These are phyloP conservation scores for Hemisphaericaspora nanyangensis DNA, from an alignment of 805 yeast genomes.

Conservation along the genomic window DNA sequence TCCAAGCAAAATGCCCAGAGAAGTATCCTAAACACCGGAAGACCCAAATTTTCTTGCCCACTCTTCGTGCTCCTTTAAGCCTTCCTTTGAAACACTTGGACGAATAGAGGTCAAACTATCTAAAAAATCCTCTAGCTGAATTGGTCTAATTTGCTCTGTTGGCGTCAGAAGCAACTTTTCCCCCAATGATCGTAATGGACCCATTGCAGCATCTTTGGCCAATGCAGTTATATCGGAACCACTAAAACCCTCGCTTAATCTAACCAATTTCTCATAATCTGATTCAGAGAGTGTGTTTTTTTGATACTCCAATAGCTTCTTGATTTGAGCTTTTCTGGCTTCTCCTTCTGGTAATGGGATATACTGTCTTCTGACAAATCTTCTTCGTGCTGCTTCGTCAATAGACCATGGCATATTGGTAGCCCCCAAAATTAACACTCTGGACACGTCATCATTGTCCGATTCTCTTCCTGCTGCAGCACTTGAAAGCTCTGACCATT, in stretches of 20 bases:
- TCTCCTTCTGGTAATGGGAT: constrained; percentile 90
- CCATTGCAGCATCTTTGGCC: constrained; percentile 98
- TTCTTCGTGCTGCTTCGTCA: constrained; percentile 93
- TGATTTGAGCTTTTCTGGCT: constrained; percentile 70
- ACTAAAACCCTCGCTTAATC: constrained; percentile 74
- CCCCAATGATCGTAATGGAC: constrained; percentile 87
- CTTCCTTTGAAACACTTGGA: constrained; percentile 85
- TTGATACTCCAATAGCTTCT: constrained; percentile 65
- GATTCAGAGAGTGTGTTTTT: constrained; percentile 61
- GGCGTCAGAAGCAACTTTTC: constrained; percentile 69
- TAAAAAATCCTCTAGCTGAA: constrained; percentile 67
- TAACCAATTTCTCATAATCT: constrained; percentile 59
- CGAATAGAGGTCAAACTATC: constrained; percentile 74
- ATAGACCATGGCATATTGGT: constrained; percentile 96
- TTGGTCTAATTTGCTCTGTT: constrained; percentile 74
- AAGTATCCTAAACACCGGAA: constrained; percentile 77
- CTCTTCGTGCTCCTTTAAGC: constrained; percentile 72
- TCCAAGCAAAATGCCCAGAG: too few species aligned
- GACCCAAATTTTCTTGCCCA: constrained; percentile 90
- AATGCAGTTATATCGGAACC: constrained; percentile 91
- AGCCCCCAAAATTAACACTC: constrained; percentile 90
- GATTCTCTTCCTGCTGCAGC: constrained; percentile 72
- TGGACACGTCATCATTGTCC: constrained; percentile 38
- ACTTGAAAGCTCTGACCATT: constrained; percentile 89
- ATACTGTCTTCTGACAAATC: constrained; percentile 88